Evolutionary conservation across 2,329 filamentous ascomycete genomes (phyloP).

Genomic region (Fusarium sp.): DNA sequence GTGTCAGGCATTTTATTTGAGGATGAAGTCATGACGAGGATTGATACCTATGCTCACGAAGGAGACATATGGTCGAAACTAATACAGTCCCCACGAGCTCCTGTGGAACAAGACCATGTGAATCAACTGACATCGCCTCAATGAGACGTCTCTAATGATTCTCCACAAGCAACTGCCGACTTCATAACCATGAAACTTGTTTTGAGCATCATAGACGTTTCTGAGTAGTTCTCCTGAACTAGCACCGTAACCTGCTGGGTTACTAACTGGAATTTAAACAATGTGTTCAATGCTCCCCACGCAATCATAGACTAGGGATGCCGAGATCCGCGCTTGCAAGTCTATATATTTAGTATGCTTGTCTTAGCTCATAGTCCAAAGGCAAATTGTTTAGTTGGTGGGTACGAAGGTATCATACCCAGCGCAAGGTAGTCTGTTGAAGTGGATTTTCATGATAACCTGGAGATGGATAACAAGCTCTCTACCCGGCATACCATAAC

Average conservation of each 20-base stretch:
- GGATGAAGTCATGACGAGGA: not conserved
- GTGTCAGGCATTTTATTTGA: not conserved
- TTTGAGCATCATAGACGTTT: constrained; percentile 4
- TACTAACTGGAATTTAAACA: not conserved
- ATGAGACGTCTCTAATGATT: not conserved
- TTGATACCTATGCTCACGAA: not conserved
- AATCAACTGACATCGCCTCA: not conserved
- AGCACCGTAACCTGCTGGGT: not conserved
- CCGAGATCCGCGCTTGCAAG: not conserved
- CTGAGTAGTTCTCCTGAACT: not conserved
- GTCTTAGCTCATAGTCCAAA: constrained; percentile 5
- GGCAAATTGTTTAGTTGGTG: constrained; percentile 16
- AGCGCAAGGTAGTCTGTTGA: not conserved
- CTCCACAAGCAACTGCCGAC: not conserved
- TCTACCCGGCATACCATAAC: constrained; percentile 20
- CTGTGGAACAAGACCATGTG: not conserved
- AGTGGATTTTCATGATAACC: constrained; percentile 23
- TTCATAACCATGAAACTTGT: not conserved
- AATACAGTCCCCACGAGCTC: not conserved
- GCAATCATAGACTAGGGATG: not conserved
- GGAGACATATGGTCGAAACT: not conserved
- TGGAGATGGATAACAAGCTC: constrained; percentile 15
- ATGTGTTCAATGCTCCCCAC: not conserved
- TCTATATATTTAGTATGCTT: not conserved
- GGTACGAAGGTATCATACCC: constrained; percentile 24